These are phyloP conservation scores for Vitis vinifera DNA, from an alignment of 164 flowering plant genomes.

Conservation along the genomic window ASM3070453v1 NC_081807.1:4549001-4549500, in stretches of 20 bases:
- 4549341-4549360: conserved; percentile 6
- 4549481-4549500: too few species aligned
- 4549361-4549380: too few species aligned
- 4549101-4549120: conserved; percentile 11
- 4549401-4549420: too few species aligned
- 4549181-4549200: conserved; percentile 12
- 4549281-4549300: conserved; percentile 13
- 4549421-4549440: too few species aligned
- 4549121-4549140: conserved; percentile 19
- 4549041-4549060: background rate
- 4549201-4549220: conserved; percentile 24
- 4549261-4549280: conserved; percentile 17
- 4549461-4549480: too few species aligned
- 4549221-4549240: conserved; percentile 3
- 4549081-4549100: background rate
- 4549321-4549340: conserved; percentile 20
- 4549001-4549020: background rate
- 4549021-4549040: background rate
- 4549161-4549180: conserved; percentile 10
- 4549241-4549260: conserved; percentile 13
- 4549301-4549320: conserved; percentile 6
- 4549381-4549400: too few species aligned
- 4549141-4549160: conserved; percentile 25
- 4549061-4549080: background rate
- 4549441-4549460: too few species aligned